Evolutionary conservation across 2,329 filamentous ascomycete genomes (phyloP).

Genomic region (Claviceps capensis): DNA sequence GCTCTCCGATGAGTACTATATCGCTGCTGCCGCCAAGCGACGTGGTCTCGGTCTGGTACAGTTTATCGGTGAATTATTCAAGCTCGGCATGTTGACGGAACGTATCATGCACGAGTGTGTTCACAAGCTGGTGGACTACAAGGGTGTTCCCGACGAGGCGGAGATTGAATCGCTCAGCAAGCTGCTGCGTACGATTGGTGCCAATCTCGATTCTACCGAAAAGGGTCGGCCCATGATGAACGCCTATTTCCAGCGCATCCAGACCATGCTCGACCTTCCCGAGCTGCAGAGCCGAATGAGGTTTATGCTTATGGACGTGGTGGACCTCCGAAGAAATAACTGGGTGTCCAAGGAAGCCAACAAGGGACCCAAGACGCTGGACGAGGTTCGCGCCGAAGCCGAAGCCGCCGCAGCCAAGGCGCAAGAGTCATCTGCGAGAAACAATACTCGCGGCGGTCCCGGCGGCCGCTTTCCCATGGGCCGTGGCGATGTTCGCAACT

Average conservation of each 20-base stretch:
- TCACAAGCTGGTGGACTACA: conserved; percentile 90
- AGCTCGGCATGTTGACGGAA: conserved; percentile 95
- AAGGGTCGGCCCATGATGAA: conserved; percentile 82
- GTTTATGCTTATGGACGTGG: conserved; percentile 94
- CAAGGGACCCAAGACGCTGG: conserved; percentile 94
- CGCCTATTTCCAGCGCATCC: conserved; percentile 83
- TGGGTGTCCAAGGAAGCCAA: conserved; percentile 83
- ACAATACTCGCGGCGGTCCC: conserved; percentile 46
- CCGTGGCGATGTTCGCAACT: conserved; percentile 77
- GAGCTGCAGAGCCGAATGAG: conserved; percentile 74
- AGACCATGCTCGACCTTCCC: conserved; percentile 64
- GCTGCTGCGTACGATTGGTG: conserved; percentile 81
- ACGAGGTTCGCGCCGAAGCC: conserved; percentile 73
- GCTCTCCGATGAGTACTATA: conserved; percentile 93
- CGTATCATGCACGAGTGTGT: conserved; percentile 99
- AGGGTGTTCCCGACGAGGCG: conserved; percentile 83
- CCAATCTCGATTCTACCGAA: conserved; percentile 68
- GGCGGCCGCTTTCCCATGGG: conserved; percentile 60
- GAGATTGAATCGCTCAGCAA: conserved; percentile 94
- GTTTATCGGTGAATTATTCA: conserved; percentile 98
- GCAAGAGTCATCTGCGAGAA: conserved; percentile 48
- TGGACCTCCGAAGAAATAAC: conserved; percentile 63
- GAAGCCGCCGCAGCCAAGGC: conserved; percentile 76
- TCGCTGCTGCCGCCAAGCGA: conserved; percentile 85
- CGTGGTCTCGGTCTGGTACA: conserved; percentile 94